These are phyloP conservation scores for Ophiostoma piceae DNA, from an alignment of 2,329 filamentous ascomycete genomes.

Conservation along the genomic window DNA sequence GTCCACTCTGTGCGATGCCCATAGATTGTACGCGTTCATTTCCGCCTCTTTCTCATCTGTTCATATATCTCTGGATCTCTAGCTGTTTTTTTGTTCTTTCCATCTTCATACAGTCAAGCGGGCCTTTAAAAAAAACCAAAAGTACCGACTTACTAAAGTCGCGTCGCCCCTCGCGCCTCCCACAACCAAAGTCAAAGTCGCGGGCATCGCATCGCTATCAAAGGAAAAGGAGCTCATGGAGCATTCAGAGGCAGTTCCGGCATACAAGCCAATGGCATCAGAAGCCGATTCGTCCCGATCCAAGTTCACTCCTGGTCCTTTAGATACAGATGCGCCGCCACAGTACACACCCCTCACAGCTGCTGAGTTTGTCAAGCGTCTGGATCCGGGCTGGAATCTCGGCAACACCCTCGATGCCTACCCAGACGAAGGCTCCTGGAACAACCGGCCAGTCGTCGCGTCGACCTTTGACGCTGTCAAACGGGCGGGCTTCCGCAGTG, in stretches of 20 bases:
- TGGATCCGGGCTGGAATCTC: slow-evolving; percentile 56
- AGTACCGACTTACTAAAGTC: neutral
- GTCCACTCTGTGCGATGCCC: neutral
- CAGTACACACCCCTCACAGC: slow-evolving; percentile 43
- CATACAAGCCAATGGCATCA: neutral
- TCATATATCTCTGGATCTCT: no score
- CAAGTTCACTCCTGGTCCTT: neutral
- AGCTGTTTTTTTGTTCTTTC: no score
- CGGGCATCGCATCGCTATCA: neutral
- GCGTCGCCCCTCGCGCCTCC: neutral
- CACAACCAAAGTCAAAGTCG: neutral
- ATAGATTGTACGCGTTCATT: neutral
- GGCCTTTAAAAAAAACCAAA: neutral
- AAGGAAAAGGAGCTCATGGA: neutral
- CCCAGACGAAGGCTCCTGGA: slow-evolving; percentile 54
- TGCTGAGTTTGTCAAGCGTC: slow-evolving; percentile 40
- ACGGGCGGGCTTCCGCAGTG: slow-evolving; percentile 50
- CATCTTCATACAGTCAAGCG: no score
- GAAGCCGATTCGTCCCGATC: neutral
- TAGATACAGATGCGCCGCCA: neutral
- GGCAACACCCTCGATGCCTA: slow-evolving; percentile 56
- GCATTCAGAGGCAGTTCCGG: neutral
- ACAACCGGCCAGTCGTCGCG: slow-evolving; percentile 47
- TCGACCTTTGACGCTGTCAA: slow-evolving; percentile 49
- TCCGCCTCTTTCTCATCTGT: neutral